Conservation (phyloP, 2,329 filamentous ascomycete genomes). For the Amylocarpus encephaloides region DNA sequence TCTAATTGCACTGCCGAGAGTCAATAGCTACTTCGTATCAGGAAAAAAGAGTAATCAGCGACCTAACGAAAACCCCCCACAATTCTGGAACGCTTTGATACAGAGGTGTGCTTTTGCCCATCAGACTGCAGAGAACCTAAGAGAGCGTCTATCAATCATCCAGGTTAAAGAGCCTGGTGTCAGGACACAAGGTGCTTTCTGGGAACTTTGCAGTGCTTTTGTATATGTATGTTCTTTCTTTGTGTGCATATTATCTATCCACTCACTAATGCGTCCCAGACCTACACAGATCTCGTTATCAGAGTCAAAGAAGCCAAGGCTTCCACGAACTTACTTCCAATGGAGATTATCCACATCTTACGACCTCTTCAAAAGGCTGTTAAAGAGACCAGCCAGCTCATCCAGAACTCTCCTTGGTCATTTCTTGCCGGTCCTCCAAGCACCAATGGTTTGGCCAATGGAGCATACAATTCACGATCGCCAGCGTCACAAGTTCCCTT, state of each 20-base stretch:
- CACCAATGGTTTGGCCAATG: constrained; percentile 20
- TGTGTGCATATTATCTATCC: not conserved
- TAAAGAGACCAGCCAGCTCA: constrained; percentile 71
- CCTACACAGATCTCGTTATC: constrained; percentile 61
- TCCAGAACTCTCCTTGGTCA: constrained; percentile 59
- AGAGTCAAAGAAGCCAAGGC: constrained; percentile 50
- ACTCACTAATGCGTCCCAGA: constrained; percentile 34
- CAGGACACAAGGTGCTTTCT: constrained; percentile 56
- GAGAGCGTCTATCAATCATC: constrained; percentile 67
- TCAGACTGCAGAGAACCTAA: constrained; percentile 66
- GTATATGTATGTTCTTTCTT: constrained; percentile 39
- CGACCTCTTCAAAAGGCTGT: constrained; percentile 76
- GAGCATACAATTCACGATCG: constrained; percentile 24
- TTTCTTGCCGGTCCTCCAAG: constrained; percentile 36
- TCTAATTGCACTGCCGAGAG: constrained; percentile 62
- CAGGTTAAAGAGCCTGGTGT: constrained; percentile 79
- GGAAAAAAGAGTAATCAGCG: constrained; percentile 57
- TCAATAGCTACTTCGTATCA: constrained; percentile 59
- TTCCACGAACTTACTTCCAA: constrained; percentile 43
- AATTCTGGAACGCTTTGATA: constrained; percentile 65
- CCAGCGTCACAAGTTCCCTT: constrained; percentile 49
- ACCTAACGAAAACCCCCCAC: constrained; percentile 52
- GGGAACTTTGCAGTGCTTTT: constrained; percentile 69
- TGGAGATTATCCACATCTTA: constrained; percentile 67
- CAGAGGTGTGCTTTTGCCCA: constrained; percentile 65